A percentile compares a stretch with the other conserved stretches of the same genome.
These are phyloP conservation scores for Fusarium sp. DNA, from an alignment of 2,329 filamentous ascomycete genomes.

Conservation along the genomic window DNA sequence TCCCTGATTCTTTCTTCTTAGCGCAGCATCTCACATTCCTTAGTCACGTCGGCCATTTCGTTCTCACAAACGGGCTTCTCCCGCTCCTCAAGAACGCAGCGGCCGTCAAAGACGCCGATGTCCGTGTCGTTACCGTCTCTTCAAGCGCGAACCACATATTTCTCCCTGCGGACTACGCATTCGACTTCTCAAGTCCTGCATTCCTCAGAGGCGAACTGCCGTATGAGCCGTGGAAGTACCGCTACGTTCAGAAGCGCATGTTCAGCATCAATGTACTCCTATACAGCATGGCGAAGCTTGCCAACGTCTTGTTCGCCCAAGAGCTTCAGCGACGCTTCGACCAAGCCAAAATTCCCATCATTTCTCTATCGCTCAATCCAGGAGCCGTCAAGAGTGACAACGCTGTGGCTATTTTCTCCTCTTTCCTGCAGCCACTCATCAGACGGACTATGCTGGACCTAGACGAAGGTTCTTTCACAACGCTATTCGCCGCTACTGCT, in stretches of 20 bases:
- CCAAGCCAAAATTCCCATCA: not conserved
- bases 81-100: not conserved
- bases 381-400: not conserved
- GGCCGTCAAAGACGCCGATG: not conserved
- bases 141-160: not conserved
- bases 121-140: not conserved
- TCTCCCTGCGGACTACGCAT: not conserved
- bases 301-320: not conserved
- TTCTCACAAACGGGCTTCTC: not conserved
- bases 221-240: not conserved
- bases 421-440: not conserved
- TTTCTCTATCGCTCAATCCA: not conserved
- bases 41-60: not conserved
- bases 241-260: not conserved
- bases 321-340: conserved; percentile 2
- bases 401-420: not conserved
- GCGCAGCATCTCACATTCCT: not conserved
- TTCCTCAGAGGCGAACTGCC: not conserved
- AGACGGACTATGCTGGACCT: not conserved
- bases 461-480: not conserved
- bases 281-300: not conserved
- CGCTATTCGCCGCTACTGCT: conserved; percentile 2
- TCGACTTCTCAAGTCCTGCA: not conserved
- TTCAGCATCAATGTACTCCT: not conserved
- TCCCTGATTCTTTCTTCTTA: fast-evolving